Base-by-base conservation (phyloP, 768 basidiomycete species). In the Amanita thiersii region DNA sequence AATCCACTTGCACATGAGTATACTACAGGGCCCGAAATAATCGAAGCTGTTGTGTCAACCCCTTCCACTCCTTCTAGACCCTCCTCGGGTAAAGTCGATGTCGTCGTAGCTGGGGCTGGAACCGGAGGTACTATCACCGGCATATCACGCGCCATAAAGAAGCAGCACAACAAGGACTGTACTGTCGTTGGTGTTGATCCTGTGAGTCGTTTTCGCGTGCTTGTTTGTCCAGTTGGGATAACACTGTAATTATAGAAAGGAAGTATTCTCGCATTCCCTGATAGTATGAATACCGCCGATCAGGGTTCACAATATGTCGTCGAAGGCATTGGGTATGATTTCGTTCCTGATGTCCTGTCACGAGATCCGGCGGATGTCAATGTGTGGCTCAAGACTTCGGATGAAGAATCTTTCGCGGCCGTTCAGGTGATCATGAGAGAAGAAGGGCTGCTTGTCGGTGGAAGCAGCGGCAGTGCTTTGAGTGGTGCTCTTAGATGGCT, bases 311-410 rank as follows among this genome's bases (percentile, higher is more conserved):
- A 64, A 39, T 98, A 97, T 53, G 57, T 79, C 38, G 79, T 97
- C 15, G 96, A 99, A 58, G 96, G 96, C n/a, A 98, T 97, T 40
- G 96, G 96, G 19, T 91, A 92, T 51, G 90, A 94, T 59, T 94
- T 94, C 56, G 56, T 94, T 33, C 93, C 94, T 0, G 75, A 86
- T 31, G 93, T 93, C 1, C 72, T 97, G 29, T 78, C 81, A 26
- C 85, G 83, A 36, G 65, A 71, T 12, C 58, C 63, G 4, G 51
- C 48, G 0, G 70, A 76, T 20, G 67, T 98, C 37, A 75, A 92
- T 53, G 45, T 56, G n/a, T 91, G 88, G 96, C 59, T 90, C 47
- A 98, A 97, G 72, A 81, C 83, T 0, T 66, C 63, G 1, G 96
- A 98, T 51, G 69, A 81, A 2, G 85, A 87, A 32, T 72, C 91